phyloP scores from a whole-genome alignment of 2,329 filamentous ascomycete species.

The Penicillium sp. region DNA sequence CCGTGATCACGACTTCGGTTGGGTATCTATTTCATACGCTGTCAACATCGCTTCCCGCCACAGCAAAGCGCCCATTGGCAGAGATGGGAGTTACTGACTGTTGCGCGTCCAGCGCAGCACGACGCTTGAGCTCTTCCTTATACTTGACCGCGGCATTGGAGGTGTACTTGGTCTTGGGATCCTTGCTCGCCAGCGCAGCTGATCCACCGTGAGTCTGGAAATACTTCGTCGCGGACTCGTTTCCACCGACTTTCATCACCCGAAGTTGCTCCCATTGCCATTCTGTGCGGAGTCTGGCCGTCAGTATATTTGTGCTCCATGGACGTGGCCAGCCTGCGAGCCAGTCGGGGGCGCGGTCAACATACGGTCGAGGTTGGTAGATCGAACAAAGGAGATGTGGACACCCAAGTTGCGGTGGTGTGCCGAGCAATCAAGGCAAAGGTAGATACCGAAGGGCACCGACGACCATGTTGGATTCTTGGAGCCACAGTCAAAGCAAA shows the following conservation, averaged over 20 bases:
- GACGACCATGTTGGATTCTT: slow-evolving; percentile 99
- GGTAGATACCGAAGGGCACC: slow-evolving; percentile 92
- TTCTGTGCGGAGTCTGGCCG: slow-evolving; percentile 47
- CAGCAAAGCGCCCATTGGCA: slow-evolving; percentile 2
- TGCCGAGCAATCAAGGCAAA: slow-evolving; percentile 95
- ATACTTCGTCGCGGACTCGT: slow-evolving; percentile 96
- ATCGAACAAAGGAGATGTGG: slow-evolving; percentile 98
- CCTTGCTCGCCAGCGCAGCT: slow-evolving; percentile 90
- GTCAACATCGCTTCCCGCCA: slow-evolving; percentile 4
- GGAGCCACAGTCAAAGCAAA: slow-evolving; percentile 96
- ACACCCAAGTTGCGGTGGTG: slow-evolving; percentile 97
- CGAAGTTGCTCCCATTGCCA: slow-evolving; percentile 99
- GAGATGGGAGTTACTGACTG: slow-evolving; percentile 54
- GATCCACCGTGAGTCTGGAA: slow-evolving; percentile 95
- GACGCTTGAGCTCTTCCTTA: slow-evolving; percentile 89
- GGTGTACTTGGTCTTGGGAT: slow-evolving; percentile 93
- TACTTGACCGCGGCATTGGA: slow-evolving; percentile 92
- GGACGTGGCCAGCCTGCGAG: not conserved
- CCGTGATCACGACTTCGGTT: slow-evolving; percentile 76
- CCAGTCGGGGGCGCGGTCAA: slow-evolving; percentile 21
- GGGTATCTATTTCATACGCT: slow-evolving; percentile 57
- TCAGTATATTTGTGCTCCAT: slow-evolving; percentile 17
- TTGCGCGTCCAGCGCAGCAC: slow-evolving; percentile 74
- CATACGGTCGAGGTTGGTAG: slow-evolving; percentile 96
- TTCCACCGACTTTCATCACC: slow-evolving; percentile 96